These are phyloP conservation scores for Trypanosoma theileri DNA, from an alignment of 208 protist genomes.

Conservation along the genomic window DNA sequence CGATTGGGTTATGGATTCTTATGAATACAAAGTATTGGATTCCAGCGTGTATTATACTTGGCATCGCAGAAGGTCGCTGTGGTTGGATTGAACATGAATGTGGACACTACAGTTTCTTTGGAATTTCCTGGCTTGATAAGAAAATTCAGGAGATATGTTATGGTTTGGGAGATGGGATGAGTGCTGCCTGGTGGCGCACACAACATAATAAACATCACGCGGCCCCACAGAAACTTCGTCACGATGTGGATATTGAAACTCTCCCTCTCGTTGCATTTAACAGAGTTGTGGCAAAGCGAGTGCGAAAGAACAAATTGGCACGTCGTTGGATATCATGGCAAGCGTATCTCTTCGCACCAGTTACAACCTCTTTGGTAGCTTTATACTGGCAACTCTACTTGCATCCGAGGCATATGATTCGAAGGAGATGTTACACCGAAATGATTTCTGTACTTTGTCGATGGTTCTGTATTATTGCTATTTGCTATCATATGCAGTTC, in stretches of 20 bases:
- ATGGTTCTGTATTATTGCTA: conserved; percentile 37
- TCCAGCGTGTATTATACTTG: conserved; percentile 46
- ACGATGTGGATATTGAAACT: conserved; percentile 76
- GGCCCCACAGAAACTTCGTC: conserved; percentile 64
- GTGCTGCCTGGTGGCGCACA: conserved; percentile 68
- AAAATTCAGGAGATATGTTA: conserved; percentile 71
- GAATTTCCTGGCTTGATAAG: conserved; percentile 56
- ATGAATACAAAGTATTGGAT: conserved; percentile 49
- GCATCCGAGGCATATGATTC: conserved; percentile 63
- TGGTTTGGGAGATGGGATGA: conserved; percentile 74
- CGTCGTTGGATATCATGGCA: conserved; percentile 68
- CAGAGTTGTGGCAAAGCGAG: conserved; percentile 45
- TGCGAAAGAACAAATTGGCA: conserved; percentile 34
- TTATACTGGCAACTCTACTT: conserved; percentile 81
- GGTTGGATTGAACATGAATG: conserved; percentile 83
- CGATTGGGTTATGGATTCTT: conserved; percentile 50
- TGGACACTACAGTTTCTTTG: conserved; percentile 68
- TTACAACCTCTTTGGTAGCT: conserved; percentile 68
- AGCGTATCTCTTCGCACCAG: conserved; percentile 63
- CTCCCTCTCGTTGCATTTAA: conserved; percentile 85
- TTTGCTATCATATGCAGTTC: conserved; percentile 43
- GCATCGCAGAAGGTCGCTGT: conserved; percentile 71
- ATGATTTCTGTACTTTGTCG: conserved; percentile 41
- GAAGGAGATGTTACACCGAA: conserved; percentile 64
- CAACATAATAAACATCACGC: conserved; percentile 87